Base-by-base conservation (phyloP, 306 rosid species). In the Begonia fuchsioides region DNA sequence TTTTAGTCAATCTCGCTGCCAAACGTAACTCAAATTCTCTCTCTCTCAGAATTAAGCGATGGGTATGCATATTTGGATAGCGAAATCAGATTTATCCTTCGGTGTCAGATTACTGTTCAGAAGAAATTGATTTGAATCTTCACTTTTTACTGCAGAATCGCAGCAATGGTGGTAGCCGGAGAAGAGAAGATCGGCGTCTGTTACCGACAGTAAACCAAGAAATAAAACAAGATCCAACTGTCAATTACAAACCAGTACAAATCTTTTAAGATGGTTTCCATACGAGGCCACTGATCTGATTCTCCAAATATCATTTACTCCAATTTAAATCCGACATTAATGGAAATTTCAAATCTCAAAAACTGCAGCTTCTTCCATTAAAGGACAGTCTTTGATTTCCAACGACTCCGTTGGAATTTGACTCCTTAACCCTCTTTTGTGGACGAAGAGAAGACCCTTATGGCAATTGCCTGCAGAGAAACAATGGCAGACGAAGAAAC, bases 351-450 rank as follows among this genome's bases (percentile, higher is more conserved):
- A 66, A 72, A 26, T 26, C 35, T 26, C 35, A 26, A 26, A 26
- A 26, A 26, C 35, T 26, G 35, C 59, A 47, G 32, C 43, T 9
- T 12, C 56, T 11, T 45, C 60, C 55, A 41, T 47, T 43, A 46
- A 57, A 61, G 58, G 65, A 32, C 0, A 4, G 35, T 44, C 58
- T 54, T 61, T 51, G 19, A 13, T 19, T 47, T 18, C 48, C 62
- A 58, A 65, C 38, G 3, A 35, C 10, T 56, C 69, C 62, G 61
- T 52, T 51, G 63, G 52, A 62, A 60, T 61, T 58, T 16, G 81
- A 56, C 64, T 35, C 51, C 51, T 32, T 46, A 43, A 56, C 26
- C 57, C 68, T 71, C 4, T 3, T 26, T 26, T 26, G 35, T n/a
- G n/a, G n/a, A n/a, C n/a, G 35, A 17, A 45, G 44, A 55, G 3